A percentile compares a stretch with the other conserved stretches of the same genome.
These are phyloP conservation scores for Fusarium sp. DNA, from an alignment of 2,329 filamentous ascomycete genomes.

Conservation along the genomic window DNA sequence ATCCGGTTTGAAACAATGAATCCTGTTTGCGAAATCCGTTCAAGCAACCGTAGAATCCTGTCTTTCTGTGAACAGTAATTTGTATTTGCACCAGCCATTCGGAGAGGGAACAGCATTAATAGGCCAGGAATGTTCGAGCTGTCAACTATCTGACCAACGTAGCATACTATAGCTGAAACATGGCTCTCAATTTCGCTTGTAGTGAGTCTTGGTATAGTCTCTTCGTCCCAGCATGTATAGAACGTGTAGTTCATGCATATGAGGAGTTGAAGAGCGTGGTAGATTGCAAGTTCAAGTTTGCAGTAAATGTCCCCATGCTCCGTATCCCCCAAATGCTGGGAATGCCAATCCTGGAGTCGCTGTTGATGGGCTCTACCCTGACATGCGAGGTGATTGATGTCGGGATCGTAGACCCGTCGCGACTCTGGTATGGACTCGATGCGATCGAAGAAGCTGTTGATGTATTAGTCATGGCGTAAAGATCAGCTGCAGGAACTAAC, in stretches of 20 bases:
- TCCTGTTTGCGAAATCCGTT: constrained; percentile 31
- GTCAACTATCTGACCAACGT: constrained; percentile 3
- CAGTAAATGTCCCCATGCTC: background rate
- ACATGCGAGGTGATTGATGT: constrained; percentile 4
- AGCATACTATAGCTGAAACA: background rate
- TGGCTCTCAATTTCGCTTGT: background rate
- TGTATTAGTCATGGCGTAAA: accelerated
- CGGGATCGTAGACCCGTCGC: background rate
- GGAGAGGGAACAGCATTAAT: constrained; percentile 40
- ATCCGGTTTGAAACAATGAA: constrained; percentile 44
- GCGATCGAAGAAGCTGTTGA: constrained; percentile 33
- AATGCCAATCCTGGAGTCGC: constrained; percentile 1
- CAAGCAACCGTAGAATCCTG: constrained; percentile 3
- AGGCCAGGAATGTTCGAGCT: constrained; percentile 33
- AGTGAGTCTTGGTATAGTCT: constrained; percentile 16
- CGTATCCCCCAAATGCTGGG: accelerated
- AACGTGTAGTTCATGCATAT: constrained; percentile 42
- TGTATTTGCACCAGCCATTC: constrained; percentile 38
- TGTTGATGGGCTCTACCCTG: constrained; percentile 23
- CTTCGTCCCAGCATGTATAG: constrained; percentile 35
- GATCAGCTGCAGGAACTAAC: background rate
- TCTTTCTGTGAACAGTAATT: background rate
- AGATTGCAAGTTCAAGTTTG: constrained; percentile 25
- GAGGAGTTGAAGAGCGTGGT: constrained; percentile 37
- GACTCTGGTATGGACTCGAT: constrained; percentile 24